Evolutionary conservation across 1,284 basidiomycete genomes (phyloP).

Genomic region (Fomitopsis schrenkii): DNA sequence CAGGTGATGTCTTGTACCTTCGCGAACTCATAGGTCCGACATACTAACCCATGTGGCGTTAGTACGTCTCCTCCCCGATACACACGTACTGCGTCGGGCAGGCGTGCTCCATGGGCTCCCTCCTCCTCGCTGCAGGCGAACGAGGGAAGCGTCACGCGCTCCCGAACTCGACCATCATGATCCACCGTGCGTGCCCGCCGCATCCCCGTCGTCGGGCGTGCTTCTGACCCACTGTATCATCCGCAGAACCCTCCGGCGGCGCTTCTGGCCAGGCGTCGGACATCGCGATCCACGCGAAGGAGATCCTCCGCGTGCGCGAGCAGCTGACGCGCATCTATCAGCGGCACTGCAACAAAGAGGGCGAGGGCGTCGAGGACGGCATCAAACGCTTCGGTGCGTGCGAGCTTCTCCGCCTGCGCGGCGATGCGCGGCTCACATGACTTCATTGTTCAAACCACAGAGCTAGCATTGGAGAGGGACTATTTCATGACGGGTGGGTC

Average conservation of each 20-base stretch:
- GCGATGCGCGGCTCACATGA: constrained; percentile 12
- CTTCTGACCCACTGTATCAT: neutral
- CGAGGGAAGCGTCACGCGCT: constrained; percentile 85
- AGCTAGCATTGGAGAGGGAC: constrained; percentile 85
- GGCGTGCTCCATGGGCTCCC: constrained; percentile 91
- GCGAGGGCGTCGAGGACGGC: constrained; percentile 62
- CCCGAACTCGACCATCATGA: constrained; percentile 93
- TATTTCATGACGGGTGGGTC: constrained; percentile 86
- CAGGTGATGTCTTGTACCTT: constrained; percentile 44
- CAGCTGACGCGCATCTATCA: constrained; percentile 84
- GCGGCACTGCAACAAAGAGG: constrained; percentile 65
- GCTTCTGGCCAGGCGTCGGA: constrained; percentile 91
- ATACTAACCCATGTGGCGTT: constrained; percentile 14
- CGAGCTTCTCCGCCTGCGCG: constrained; percentile 6
- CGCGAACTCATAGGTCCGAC: neutral
- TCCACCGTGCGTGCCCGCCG: constrained; percentile 73
- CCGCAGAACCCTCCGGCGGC: constrained; percentile 86
- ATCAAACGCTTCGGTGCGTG: constrained; percentile 74
- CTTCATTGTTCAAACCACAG: constrained; percentile 35
- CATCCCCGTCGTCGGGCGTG: neutral
- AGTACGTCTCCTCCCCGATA: constrained; percentile 91
- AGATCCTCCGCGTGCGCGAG: constrained; percentile 85
- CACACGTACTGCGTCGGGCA: constrained; percentile 94
- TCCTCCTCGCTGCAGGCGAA: constrained; percentile 84
- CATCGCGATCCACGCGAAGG: constrained; percentile 91